These are phyloP conservation scores for Sugiyamaella mastotermitis DNA, from an alignment of 805 yeast genomes.

Conservation along the genomic window DNA sequence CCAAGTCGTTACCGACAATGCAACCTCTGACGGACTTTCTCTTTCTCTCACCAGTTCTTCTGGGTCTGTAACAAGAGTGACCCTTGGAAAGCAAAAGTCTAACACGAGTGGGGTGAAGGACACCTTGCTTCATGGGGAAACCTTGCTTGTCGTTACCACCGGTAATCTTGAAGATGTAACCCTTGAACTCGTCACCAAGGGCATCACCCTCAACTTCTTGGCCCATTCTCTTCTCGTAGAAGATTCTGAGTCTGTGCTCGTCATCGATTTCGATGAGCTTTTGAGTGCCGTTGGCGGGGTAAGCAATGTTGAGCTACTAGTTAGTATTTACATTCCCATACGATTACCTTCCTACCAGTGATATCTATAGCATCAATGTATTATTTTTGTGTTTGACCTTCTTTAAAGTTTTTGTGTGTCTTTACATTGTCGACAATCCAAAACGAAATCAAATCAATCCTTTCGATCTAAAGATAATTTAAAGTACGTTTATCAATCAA, in stretches of 20 bases:
- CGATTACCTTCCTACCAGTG: too few relatives aligned
- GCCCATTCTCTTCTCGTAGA: slow-evolving; percentile 99
- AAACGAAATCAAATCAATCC: too few relatives aligned
- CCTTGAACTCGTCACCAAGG: slow-evolving; percentile 98
- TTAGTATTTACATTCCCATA: too few relatives aligned
- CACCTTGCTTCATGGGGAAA: slow-evolving; percentile 99
- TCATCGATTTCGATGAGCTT: slow-evolving; percentile 97
- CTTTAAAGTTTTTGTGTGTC: too few relatives aligned
- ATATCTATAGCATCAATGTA: too few relatives aligned
- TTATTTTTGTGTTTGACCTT: too few relatives aligned
- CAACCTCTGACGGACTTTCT: slow-evolving; percentile 99
- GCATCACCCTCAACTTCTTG: slow-evolving; percentile 99
- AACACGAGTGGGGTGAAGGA: slow-evolving; percentile 99
- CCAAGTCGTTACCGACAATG: slow-evolving; percentile 94
- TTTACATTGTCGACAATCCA: too few relatives aligned
- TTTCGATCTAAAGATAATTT: too few relatives aligned
- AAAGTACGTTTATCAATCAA: too few relatives aligned
- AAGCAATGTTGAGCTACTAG: slow-evolving; percentile 92
- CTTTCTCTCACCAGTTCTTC: slow-evolving; percentile 99
- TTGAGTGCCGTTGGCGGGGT: slow-evolving; percentile 99
- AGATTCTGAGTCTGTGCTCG: slow-evolving; percentile 96
- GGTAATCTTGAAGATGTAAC: slow-evolving; percentile 96
- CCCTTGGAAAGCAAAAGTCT: slow-evolving; percentile 90
- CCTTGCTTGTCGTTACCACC: slow-evolving; percentile 99
- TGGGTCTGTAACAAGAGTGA: slow-evolving; percentile 98